phyloP scores from a whole-genome alignment of 495 filamentous ascomycete genomes.

The Penicillium egyptiacum region DNA sequence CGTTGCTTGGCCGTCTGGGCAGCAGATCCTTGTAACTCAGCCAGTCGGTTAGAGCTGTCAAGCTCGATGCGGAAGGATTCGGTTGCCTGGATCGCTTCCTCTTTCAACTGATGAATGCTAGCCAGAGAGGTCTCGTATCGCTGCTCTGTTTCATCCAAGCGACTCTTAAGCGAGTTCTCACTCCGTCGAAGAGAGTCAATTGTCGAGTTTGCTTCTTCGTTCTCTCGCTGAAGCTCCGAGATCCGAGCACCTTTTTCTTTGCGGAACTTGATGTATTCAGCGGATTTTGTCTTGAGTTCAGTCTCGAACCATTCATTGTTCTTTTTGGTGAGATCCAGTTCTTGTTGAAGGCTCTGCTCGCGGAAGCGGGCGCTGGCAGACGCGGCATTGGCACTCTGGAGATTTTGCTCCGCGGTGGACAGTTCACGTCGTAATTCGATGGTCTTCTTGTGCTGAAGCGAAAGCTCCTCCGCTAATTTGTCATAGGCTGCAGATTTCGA shows the following conservation, averaged over 20 bases:
- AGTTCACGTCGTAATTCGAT: constrained; percentile 79
- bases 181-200: constrained; percentile 75
- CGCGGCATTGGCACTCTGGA: constrained; percentile 75
- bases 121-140: constrained; percentile 81
- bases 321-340: constrained; percentile 78
- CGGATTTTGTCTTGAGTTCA: constrained; percentile 84
- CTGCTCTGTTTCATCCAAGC: constrained; percentile 77
- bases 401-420: constrained; percentile 72
- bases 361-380: constrained; percentile 78
- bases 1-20: constrained; percentile 77
- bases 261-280: constrained; percentile 83
- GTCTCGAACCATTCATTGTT: constrained; percentile 90
- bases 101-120: constrained; percentile 80
- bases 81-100: constrained; percentile 72
- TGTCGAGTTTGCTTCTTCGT: constrained; percentile 75
- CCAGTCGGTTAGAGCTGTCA: constrained; percentile 74
- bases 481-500: constrained; percentile 87
- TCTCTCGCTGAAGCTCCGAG: constrained; percentile 79
- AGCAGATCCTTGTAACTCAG: constrained; percentile 80
- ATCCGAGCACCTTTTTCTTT: constrained; percentile 92
- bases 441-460: constrained; percentile 82
- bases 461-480: constrained; percentile 78
- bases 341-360: constrained; percentile 83
- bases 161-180: constrained; percentile 74
- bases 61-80: constrained; percentile 82